These are phyloP conservation scores for Aechmea fasciata DNA, from an alignment of 176 grass and related monocot genomes.

Conservation along the genomic window DNA sequence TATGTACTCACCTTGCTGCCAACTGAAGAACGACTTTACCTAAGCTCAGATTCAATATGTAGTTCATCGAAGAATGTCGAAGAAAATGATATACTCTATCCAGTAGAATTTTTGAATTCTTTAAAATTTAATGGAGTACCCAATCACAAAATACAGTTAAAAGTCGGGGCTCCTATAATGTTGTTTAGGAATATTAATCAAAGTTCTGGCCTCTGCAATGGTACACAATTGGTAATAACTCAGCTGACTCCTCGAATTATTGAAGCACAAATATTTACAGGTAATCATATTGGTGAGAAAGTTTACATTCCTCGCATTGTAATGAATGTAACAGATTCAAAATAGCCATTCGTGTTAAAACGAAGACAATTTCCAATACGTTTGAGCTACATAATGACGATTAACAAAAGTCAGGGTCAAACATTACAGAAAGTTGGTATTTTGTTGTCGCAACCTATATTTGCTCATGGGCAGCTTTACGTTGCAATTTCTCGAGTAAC, in stretches of 20 bases:
- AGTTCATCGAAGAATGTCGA: background rate
- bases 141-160: background rate
- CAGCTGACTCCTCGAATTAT: background rate
- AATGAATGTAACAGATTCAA: background rate
- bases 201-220: slow-evolving; percentile 13
- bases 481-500: too few relatives aligned
- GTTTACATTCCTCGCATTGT: background rate
- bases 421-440: too few relatives aligned
- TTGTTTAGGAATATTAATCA: slow-evolving; percentile 7
- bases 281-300: slow-evolving; percentile 1
- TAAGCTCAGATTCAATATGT: slow-evolving; percentile 10
- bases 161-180: slow-evolving; percentile 16
- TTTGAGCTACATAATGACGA: too few relatives aligned
- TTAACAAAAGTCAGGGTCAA: too few relatives aligned
- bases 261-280: slow-evolving; percentile 13
- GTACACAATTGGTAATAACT: slow-evolving; percentile 12
- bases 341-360: slow-evolving; percentile 10
- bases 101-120: background rate
- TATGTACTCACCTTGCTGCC: slow-evolving; percentile 1
- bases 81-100: slow-evolving; percentile 9
- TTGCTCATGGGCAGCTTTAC: too few relatives aligned
- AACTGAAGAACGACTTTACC: background rate
- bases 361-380: too few relatives aligned
- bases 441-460: too few relatives aligned
- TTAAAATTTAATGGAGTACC: background rate